Conservation (phyloP, 2,329 filamentous ascomycete genomes). For the Nemania sp. region DNA sequence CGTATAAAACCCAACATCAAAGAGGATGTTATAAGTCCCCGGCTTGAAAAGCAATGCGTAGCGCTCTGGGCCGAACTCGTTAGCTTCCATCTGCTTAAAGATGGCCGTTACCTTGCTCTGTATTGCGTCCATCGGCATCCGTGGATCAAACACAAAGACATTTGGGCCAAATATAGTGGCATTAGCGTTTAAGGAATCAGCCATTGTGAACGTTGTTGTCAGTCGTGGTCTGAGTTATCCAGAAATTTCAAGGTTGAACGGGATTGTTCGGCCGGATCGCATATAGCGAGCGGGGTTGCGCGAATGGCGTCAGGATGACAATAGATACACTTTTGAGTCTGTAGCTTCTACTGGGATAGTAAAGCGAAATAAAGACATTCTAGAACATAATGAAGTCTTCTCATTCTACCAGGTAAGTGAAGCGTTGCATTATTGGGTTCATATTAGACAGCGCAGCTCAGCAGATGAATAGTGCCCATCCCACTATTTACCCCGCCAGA, state of each 20-base stretch:
- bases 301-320: no score
- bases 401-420: no score
- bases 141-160: conserved; percentile 39
- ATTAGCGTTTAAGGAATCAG: conserved; percentile 29
- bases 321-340: no score
- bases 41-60: conserved; percentile 41
- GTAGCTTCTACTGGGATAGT: no score
- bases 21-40: conserved; percentile 38
- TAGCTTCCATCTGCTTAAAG: conserved; percentile 41
- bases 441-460: no score
- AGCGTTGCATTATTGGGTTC: no score
- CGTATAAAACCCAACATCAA: conserved; percentile 42
- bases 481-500: no score
- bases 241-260: neutral
- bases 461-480: no score
- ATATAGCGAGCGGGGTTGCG: neutral
- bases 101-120: conserved; percentile 36
- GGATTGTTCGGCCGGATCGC: neutral
- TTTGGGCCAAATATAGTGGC: conserved; percentile 39
- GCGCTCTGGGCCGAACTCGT: conserved; percentile 39
- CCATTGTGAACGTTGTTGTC: conserved; percentile 1
- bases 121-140: conserved; percentile 37
- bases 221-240: neutral
- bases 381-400: no score
- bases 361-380: no score